These are phyloP conservation scores for Pythium chondricola DNA, from an alignment of 352 stramenopile genomes.

Conservation along the genomic window DNA sequence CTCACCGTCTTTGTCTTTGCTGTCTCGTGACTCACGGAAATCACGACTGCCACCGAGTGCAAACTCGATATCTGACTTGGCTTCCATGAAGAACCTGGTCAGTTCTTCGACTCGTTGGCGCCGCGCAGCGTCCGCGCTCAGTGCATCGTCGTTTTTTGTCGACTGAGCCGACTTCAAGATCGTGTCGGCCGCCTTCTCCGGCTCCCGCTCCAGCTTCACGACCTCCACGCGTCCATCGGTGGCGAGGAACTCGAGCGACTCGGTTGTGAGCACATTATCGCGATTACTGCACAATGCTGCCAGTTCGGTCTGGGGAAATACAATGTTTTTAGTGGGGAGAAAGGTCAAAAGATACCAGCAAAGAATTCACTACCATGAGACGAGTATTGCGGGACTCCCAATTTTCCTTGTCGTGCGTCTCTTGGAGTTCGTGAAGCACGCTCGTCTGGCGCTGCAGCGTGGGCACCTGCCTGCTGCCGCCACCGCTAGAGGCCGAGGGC, in stretches of 20 bases:
- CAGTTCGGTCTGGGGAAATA: slow-evolving; percentile 45
- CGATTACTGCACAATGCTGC: slow-evolving; percentile 66
- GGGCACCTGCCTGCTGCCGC: slow-evolving; percentile 10
- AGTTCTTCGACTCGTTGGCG: slow-evolving; percentile 82
- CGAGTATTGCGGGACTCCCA: slow-evolving; percentile 63
- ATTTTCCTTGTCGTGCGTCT: slow-evolving; percentile 69
- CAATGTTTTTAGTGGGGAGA: not conserved
- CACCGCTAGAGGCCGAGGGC: slow-evolving; percentile 3
- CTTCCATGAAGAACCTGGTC: slow-evolving; percentile 87
- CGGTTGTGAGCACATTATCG: slow-evolving; percentile 61
- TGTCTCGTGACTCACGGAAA: slow-evolving; percentile 61
- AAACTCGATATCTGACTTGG: slow-evolving; percentile 88
- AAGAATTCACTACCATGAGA: slow-evolving; percentile 48
- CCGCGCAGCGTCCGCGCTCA: slow-evolving; percentile 69
- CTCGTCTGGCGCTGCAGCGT: slow-evolving; percentile 54
- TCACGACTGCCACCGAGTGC: slow-evolving; percentile 62
- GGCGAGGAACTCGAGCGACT: slow-evolving; percentile 71
- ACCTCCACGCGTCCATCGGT: slow-evolving; percentile 46
- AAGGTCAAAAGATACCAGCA: not conserved
- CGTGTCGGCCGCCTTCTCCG: slow-evolving; percentile 33
- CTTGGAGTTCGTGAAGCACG: slow-evolving; percentile 73
- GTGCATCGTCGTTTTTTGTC: slow-evolving; percentile 54
- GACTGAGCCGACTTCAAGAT: slow-evolving; percentile 12
- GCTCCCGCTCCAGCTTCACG: slow-evolving; percentile 68
- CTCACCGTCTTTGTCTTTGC: slow-evolving; percentile 63